Conservation (phyloP, 2,329 filamentous ascomycete genomes). For the Pochonia chlamydosporia region DNA sequence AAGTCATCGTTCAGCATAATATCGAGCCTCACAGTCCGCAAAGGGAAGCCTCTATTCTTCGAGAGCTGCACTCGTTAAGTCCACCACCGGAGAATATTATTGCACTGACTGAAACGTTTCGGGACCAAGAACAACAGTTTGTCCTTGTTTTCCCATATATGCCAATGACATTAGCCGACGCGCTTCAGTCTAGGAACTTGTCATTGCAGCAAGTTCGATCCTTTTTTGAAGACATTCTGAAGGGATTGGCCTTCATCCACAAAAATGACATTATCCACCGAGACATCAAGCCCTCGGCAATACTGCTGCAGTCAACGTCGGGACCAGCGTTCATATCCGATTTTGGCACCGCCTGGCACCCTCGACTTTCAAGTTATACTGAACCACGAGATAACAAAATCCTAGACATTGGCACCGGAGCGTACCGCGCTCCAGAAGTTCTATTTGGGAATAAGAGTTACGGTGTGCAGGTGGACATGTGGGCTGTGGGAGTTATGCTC, state of each 20-base stretch:
- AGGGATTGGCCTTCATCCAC: constrained; percentile 68
- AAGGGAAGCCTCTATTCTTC: constrained; percentile 73
- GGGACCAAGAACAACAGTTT: constrained; percentile 63
- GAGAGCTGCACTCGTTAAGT: constrained; percentile 40
- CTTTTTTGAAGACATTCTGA: constrained; percentile 62
- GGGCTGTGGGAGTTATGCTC: constrained; percentile 79
- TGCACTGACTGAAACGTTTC: constrained; percentile 66
- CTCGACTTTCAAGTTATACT: constrained; percentile 46
- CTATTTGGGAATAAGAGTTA: constrained; percentile 81
- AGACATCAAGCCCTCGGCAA: constrained; percentile 88
- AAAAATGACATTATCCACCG: constrained; percentile 75
- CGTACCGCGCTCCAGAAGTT: constrained; percentile 85
- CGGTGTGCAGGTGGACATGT: constrained; percentile 71
- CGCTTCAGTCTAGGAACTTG: constrained; percentile 16
- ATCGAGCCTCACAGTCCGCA: constrained; percentile 76
- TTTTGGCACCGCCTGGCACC: constrained; percentile 87
- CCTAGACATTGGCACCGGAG: constrained; percentile 87
- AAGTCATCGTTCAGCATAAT: constrained; percentile 72
- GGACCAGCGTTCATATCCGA: constrained; percentile 79
- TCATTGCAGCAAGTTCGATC: constrained; percentile 24
- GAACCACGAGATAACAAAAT: constrained; percentile 72
- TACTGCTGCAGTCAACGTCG: constrained; percentile 61
- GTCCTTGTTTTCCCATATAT: constrained; percentile 84
- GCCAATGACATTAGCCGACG: constrained; percentile 56
- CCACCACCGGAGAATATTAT: constrained; percentile 40